Evolutionary conservation across 805 yeast genomes (phyloP).

Genomic region (Grigorovia jiainica): DNA sequence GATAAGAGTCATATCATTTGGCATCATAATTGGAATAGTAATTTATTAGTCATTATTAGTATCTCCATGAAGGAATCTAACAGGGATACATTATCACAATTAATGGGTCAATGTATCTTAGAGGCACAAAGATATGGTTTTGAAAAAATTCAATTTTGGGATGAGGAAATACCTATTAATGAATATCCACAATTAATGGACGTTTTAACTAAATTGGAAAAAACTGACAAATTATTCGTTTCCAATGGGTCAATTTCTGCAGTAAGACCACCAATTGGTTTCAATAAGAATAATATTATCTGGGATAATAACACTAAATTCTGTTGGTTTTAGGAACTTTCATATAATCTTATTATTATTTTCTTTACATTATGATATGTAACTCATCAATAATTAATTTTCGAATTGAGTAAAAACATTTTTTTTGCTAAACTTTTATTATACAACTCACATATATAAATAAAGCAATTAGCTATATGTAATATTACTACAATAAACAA

Average conservation of each 20-base stretch:
- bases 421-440: too few species aligned
- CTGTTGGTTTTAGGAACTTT: conserved; percentile 47
- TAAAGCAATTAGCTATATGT: too few species aligned
- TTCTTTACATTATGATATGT: too few species aligned
- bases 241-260: conserved; percentile 34
- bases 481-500: too few species aligned
- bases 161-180: conserved; percentile 27
- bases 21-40: conserved; percentile 35
- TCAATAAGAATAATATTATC: conserved; percentile 14
- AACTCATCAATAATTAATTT: too few species aligned
- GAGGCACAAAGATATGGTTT: conserved; percentile 28
- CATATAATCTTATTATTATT: too few species aligned
- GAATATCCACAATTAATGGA: conserved; percentile 15
- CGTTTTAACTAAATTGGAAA: conserved; percentile 16
- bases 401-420: too few species aligned
- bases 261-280: conserved; percentile 27
- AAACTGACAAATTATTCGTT: conserved; percentile 13
- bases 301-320: conserved; percentile 41
- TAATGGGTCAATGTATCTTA: conserved; percentile 26
- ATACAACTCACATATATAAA: too few species aligned
- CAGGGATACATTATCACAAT: conserved; percentile 15
- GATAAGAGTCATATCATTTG: conserved; percentile 33
- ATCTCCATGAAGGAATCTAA: conserved; percentile 8
- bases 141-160: conserved; percentile 32
- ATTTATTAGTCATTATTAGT: conserved; percentile 23